Base-by-base conservation (phyloP, 2,329 filamentous ascomycete genomes). In the Fusarium sp. region DNA sequence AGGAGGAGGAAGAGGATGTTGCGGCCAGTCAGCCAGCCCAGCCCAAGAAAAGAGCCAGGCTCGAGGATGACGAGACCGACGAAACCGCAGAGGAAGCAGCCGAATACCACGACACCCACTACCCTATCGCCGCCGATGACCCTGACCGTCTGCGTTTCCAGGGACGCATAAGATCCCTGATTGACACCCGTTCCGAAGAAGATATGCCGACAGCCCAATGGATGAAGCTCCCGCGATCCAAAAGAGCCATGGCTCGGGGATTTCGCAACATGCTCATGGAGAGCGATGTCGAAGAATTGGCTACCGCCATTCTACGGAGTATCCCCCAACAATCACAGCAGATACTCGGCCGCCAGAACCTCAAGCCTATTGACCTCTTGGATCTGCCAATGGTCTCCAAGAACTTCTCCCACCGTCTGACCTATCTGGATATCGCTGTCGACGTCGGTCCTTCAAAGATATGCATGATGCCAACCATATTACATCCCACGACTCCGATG, bases 261-360 rank as follows among this genome's bases (percentile, higher is more conserved):
- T 27, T 57, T 25, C 20, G 20, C 13, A 38, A 6, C 16, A 36
- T 25, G 6, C 31, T 25, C 13, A 11, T 25, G 18, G 9, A 57
- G 18, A 25, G 13, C 5, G 20, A 22, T 22, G 29, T 20, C 8
- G n/a, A 57, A 0, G 29, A 57, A 25, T 11, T 36, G 14, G 14
- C 9, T 16, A 18, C 16, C 3, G 4, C 13, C 2, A 22, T n/a
- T 5, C 16, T 38, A 4, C 5, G 5, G 0, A 18, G 31, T 1
- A 57, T 57, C 7, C 31, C 54, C 7, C 5, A 16, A 3, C 22
- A 11, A 20, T 57, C 20, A 4, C 14, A 57, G 5, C 14, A 18
- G 20, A 36, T 57, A 20, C 13, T 38, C 0, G 20, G 54, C 3
- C 29, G 20, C n/a, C 5, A 57, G 31, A 10, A 27, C 7, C 31